Conservation (phyloP, 2,329 filamentous ascomycete genomes). For the Cladosporium sp. region DNA sequence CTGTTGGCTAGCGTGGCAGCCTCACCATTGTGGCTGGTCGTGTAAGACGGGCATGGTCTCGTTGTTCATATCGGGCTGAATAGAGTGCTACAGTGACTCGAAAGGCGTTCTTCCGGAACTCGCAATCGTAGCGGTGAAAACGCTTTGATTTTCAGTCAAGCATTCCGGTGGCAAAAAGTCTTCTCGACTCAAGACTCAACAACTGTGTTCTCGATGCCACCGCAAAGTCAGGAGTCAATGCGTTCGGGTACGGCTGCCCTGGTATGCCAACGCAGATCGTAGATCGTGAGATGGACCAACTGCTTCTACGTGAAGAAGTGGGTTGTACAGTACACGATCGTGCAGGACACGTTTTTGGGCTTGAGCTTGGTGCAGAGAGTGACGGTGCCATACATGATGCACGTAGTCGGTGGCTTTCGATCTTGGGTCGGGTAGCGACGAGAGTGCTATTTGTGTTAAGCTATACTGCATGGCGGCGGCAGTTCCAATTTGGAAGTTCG, state of each 20-base stretch:
- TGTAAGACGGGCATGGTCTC: too few relatives aligned
- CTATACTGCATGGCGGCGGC: not conserved
- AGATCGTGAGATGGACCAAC: not conserved
- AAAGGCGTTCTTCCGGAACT: too few relatives aligned
- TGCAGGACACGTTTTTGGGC: not conserved
- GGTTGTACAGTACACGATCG: not conserved
- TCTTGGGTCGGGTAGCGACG: not conserved
- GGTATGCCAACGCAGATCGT: not conserved
- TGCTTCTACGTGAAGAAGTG: not conserved
- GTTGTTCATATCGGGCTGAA: too few relatives aligned
- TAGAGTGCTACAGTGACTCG: too few relatives aligned
- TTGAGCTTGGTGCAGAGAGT: slow-evolving; percentile 1
- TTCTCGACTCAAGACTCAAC: not conserved
- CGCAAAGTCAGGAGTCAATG: slow-evolving; percentile 1
- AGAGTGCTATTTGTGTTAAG: not conserved
- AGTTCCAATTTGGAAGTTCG: not conserved
- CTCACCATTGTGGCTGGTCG: too few relatives aligned
- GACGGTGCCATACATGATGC: not conserved
- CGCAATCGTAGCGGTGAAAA: not conserved
- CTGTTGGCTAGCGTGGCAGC: too few relatives aligned
- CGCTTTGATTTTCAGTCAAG: too few relatives aligned
- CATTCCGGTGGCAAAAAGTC: not conserved
- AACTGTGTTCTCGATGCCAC: not conserved
- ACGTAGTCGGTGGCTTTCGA: not conserved
- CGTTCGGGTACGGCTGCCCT: not conserved